Conservation (phyloP, 768 basidiomycete genomes). For the Cubamyces sp. region DNA sequence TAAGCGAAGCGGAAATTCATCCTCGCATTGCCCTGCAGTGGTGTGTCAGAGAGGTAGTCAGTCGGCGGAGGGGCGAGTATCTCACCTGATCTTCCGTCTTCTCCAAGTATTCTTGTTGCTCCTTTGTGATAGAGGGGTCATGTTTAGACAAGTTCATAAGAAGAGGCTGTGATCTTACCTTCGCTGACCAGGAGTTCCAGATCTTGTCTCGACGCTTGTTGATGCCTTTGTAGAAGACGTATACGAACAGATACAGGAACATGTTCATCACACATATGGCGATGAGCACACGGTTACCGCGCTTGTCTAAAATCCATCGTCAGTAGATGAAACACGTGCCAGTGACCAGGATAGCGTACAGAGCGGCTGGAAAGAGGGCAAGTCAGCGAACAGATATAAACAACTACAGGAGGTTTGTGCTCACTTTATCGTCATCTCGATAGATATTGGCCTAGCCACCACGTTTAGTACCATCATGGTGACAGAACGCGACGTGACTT, state of each 20-base stretch:
- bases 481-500: constrained; percentile 24
- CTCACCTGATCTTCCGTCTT: constrained; percentile 53
- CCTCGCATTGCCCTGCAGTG: constrained; percentile 51
- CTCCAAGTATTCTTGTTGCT: constrained; percentile 61
- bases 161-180: constrained; percentile 29
- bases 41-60: neutral
- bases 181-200: constrained; percentile 54
- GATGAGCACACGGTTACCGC: constrained; percentile 61
- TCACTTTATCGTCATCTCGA: constrained; percentile 48
- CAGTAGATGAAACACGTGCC: neutral
- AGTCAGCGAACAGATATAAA: neutral
- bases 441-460: constrained; percentile 54
- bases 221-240: constrained; percentile 57
- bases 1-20: constrained; percentile 71
- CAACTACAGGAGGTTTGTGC: neutral
- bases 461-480: neutral
- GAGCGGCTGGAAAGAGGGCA: constrained; percentile 27
- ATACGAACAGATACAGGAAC: constrained; percentile 51
- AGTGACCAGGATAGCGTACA: constrained; percentile 6
- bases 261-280: constrained; percentile 59
- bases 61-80: neutral
- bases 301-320: constrained; percentile 48
- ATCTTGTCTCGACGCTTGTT: constrained; percentile 53
- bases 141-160: neutral
- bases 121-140: constrained; percentile 37